phyloP scores from a whole-genome alignment of 2,329 filamentous ascomycete genomes.

The Aspergillus sp. region DNA sequence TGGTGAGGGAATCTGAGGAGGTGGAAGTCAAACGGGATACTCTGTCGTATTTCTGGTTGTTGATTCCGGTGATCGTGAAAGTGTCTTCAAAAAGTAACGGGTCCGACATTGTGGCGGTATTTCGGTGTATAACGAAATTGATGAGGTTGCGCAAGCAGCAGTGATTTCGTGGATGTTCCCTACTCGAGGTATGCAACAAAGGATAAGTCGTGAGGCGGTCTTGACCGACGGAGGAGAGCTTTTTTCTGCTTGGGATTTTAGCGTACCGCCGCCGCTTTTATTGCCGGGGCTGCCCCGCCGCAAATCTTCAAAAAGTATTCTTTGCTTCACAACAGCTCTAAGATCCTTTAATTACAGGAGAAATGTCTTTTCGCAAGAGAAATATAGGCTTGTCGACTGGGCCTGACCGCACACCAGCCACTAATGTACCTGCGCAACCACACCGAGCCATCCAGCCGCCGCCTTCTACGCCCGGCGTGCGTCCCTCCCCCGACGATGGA shows the following conservation, averaged over 20 bases:
- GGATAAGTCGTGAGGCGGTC: slow-evolving; percentile 2
- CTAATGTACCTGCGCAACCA: slow-evolving; percentile 27
- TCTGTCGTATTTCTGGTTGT: slow-evolving; percentile 90
- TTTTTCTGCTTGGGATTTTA: slow-evolving; percentile 26
- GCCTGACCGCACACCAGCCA: slow-evolving; percentile 31
- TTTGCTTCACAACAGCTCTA: slow-evolving; percentile 6
- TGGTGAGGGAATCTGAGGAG: slow-evolving; percentile 71
- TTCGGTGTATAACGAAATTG: too few species aligned
- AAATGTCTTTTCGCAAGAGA: slow-evolving; percentile 69
- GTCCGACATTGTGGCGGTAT: slow-evolving; percentile 66
- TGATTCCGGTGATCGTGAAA: slow-evolving; percentile 77
- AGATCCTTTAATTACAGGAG: slow-evolving; percentile 2
- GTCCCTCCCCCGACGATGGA: slow-evolving; percentile 86
- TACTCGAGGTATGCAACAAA: slow-evolving; percentile 3
- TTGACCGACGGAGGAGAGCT: slow-evolving; percentile 11
- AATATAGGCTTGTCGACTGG: slow-evolving; percentile 58
- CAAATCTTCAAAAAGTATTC: slow-evolving; percentile 19
- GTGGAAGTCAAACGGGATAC: slow-evolving; percentile 81
- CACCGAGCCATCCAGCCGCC: slow-evolving; percentile 29
- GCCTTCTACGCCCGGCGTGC: slow-evolving; percentile 55
- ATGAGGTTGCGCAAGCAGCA: background rate
- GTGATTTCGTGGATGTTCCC: background rate
- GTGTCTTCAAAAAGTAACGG: slow-evolving; percentile 91
- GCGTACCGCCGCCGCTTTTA: slow-evolving; percentile 26
- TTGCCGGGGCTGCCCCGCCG: slow-evolving; percentile 24